Percentiles rank a stretch among this genome's conserved stretches.
Evolutionary conservation across 768 basidiomycete genomes (phyloP).

Genomic region (Mycena venus): DNA sequence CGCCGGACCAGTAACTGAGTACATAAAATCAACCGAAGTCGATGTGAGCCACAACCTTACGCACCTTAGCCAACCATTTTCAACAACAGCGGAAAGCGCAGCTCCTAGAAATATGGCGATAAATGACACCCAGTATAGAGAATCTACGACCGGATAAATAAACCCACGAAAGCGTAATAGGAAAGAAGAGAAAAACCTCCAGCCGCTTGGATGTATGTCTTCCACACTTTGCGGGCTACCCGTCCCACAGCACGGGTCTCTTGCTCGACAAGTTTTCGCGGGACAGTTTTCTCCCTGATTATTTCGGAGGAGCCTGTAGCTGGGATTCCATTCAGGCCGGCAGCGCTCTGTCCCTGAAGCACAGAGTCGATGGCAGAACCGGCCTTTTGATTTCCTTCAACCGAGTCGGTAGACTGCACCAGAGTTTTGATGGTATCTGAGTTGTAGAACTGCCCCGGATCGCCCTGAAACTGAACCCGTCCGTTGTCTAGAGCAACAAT

Average conservation of each 20-base stretch:
- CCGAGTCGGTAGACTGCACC: constrained; percentile 64
- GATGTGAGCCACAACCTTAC: no score
- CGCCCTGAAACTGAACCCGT: constrained; percentile 79
- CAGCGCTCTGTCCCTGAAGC: background rate
- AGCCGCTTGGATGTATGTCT: constrained; percentile 63
- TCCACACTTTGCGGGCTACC: constrained; percentile 76
- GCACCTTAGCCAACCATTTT: constrained; percentile 76
- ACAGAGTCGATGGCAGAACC: background rate
- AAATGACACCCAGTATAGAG: constrained; percentile 67
- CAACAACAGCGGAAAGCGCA: constrained; percentile 73
- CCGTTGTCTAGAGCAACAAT: constrained; percentile 89
- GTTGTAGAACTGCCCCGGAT: constrained; percentile 67
- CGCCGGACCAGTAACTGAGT: constrained; percentile 69
- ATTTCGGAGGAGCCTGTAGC: background rate
- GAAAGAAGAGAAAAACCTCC: constrained; percentile 74
- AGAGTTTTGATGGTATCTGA: constrained; percentile 78
- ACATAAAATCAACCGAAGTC: background rate
- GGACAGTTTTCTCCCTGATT: constrained; percentile 35
- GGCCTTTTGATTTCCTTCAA: background rate
- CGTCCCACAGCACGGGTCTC: constrained; percentile 83
- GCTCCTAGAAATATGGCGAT: constrained; percentile 56
- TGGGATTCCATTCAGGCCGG: background rate
- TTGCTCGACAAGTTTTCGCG: constrained; percentile 88
- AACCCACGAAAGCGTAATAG: constrained; percentile 62
- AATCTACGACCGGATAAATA: constrained; percentile 46